Evolutionary conservation across 2,329 filamentous ascomycete genomes (phyloP).

Genomic region (Pyrenochaeta sp.): DNA sequence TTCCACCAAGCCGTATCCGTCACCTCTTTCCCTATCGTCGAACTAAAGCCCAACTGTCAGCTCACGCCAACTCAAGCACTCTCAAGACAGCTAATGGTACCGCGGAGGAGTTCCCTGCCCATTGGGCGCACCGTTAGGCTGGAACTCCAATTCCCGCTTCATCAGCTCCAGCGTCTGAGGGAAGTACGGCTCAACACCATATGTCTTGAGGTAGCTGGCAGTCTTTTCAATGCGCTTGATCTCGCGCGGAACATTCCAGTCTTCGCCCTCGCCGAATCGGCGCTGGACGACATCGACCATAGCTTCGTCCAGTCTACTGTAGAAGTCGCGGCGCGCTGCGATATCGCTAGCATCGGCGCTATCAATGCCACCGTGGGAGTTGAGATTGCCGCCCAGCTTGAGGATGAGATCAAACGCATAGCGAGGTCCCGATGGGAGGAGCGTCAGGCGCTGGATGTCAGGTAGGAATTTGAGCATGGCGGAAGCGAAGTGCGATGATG

Average conservation of each 20-base stretch:
- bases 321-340: constrained; percentile 59
- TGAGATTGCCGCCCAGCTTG: constrained; percentile 65
- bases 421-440: constrained; percentile 57
- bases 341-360: constrained; percentile 59
- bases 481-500: constrained; percentile 61
- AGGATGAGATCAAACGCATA: constrained; percentile 64
- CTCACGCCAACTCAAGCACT: constrained; percentile 22
- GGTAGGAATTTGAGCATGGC: constrained; percentile 65
- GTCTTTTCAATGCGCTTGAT: constrained; percentile 66
- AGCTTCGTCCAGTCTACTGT: constrained; percentile 56
- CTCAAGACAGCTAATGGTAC: constrained; percentile 40
- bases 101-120: constrained; percentile 45
- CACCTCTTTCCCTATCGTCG: background rate
- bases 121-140: constrained; percentile 36
- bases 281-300: constrained; percentile 64
- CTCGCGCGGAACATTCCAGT: constrained; percentile 61
- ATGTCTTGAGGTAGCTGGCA: constrained; percentile 60
- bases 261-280: constrained; percentile 60
- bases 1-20: background rate
- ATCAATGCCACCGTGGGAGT: constrained; percentile 62
- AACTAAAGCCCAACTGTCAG: constrained; percentile 17
- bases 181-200: constrained; percentile 64
- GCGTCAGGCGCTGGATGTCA: constrained; percentile 60
- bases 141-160: constrained; percentile 51
- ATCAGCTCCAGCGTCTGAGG: constrained; percentile 61